phyloP scores from a whole-genome alignment of 2,329 filamentous ascomycete species.

The Fusarium pininemorale region DNA sequence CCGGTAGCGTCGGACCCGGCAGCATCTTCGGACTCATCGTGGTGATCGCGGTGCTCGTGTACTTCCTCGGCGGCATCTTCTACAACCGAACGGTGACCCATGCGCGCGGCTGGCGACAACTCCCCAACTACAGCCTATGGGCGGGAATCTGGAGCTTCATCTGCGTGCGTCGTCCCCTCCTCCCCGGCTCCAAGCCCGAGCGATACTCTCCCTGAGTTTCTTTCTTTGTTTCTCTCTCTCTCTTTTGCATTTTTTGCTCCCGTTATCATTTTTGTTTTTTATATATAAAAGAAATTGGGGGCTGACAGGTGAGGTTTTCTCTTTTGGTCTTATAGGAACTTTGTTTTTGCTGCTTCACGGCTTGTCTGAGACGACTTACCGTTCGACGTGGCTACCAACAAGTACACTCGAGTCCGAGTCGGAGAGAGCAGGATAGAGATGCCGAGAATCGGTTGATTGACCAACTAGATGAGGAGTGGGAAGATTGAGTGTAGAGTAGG shows the following conservation, averaged over 20 bases:
- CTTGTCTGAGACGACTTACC: constrained; percentile 73
- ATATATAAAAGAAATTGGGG: constrained; percentile 14
- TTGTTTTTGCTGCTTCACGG: constrained; percentile 74
- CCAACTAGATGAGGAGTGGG: constrained; percentile 96
- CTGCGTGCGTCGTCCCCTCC: constrained; percentile 61
- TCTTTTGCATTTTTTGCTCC: background rate
- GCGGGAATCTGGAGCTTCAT: constrained; percentile 85
- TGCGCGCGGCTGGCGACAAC: constrained; percentile 91
- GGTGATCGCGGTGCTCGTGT: constrained; percentile 80
- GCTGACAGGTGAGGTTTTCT: constrained; percentile 38
- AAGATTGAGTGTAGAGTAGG: constrained; percentile 63
- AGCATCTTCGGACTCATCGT: constrained; percentile 90
- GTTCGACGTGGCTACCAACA: constrained; percentile 73
- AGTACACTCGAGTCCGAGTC: constrained; percentile 64
- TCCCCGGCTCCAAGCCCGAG: constrained; percentile 41
- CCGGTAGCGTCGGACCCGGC: constrained; percentile 75
- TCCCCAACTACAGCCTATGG: constrained; percentile 96
- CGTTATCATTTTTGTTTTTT: background rate
- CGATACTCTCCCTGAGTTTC: constrained; percentile 42
- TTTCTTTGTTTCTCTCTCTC: background rate
- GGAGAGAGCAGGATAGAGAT: constrained; percentile 65
- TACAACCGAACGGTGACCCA: constrained; percentile 96
- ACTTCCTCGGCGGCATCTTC: constrained; percentile 90
- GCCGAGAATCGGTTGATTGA: constrained; percentile 96
- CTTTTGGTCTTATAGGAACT: constrained; percentile 60